These are phyloP conservation scores for Tolypocladium cylindrosporum DNA, from an alignment of 2,329 filamentous ascomycete species.

Conservation along the genomic window DNA sequence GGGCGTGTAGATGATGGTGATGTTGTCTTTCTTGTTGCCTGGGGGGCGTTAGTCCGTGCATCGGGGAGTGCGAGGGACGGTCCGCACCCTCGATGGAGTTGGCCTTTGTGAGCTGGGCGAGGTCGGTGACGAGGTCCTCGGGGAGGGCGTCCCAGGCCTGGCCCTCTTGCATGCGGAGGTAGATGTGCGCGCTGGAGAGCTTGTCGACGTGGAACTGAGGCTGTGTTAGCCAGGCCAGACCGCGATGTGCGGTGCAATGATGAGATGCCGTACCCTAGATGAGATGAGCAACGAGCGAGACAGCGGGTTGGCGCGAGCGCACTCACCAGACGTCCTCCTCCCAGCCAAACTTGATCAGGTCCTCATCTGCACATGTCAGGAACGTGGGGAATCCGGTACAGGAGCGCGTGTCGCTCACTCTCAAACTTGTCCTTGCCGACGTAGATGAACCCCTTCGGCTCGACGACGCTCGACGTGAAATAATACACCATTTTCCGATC, in stretches of 20 bases:
- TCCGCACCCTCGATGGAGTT: conserved; percentile 85
- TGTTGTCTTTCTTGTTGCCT: conserved; percentile 98
- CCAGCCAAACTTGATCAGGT: conserved; percentile 87
- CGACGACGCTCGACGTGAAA: conserved; percentile 77
- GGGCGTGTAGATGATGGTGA: conserved; percentile 94
- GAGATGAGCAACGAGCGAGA: conserved; percentile 1
- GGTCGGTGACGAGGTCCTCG: conserved; percentile 65
- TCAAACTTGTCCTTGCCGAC: conserved; percentile 99
- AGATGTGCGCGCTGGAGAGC: conserved; percentile 91
- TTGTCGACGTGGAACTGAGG: conserved; percentile 92
- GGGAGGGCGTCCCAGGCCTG: conserved; percentile 80
- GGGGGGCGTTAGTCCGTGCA: neutral
- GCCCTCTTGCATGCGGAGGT: conserved; percentile 71
- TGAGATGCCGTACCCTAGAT: conserved; percentile 14
- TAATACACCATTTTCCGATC: conserved; percentile 76
- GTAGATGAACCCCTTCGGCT: conserved; percentile 80
- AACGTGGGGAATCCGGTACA: neutral
- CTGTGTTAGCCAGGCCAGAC: neutral
- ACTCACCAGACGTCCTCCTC: conserved; percentile 88
- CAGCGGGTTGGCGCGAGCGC: neutral
- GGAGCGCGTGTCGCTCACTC: conserved; percentile 48
- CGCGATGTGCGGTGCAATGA: too few species aligned
- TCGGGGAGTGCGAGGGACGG: neutral
- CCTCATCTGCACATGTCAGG: conserved; percentile 62
- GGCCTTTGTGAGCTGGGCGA: conserved; percentile 95